Base-by-base conservation (phyloP, 2,329 filamentous ascomycete genomes). In the Epicoccum nigrum region DNA sequence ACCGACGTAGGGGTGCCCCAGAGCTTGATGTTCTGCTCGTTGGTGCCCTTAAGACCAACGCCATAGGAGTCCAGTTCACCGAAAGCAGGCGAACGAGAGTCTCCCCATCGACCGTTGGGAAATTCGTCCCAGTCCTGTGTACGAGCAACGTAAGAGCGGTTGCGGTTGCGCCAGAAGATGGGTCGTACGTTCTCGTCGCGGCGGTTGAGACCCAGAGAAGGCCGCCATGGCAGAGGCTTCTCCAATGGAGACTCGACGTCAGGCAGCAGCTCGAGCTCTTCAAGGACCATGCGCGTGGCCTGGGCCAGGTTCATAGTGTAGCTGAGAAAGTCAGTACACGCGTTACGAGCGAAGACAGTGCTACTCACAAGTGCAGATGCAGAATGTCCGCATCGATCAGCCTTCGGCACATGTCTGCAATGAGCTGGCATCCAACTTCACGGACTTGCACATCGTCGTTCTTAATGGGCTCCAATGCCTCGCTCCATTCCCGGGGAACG, bases 81-180 rank as follows among this genome's bases (percentile, higher is more conserved):
- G 68, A 97, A 99, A 42, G 94, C 94, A 55, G 94, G 94, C 51
- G 93, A 97, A 59, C 94, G 85, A 44, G 92, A 93, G 74, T 99
- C 94, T 76, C 94, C 95, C 94, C 94, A 99, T 74, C 94, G 89
- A 38, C 94, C 94, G 79, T 99, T 99, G 48, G 94, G 94, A 66
- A 97, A 99, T 74, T 99, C 94, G 67, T 99, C 94, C 94, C 94
- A 99, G 63, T 97, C 93, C 71, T 97, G 92, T 0, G 94, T 99
- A 47, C 94, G 90, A 48, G 91, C 86, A 47, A 99, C 87, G 67
- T 99, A 99, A 4, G 92, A 96, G 70, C 94, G 92, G 76, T 96
- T 94, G 51, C 94, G 86, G 77, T 97, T 97, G 64, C 93, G 87
- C 94, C 94, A 99, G 82, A 99, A 99, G 62, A 99, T 96, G 27